phyloP scores from a whole-genome alignment of 495 filamentous ascomycete genomes.

The Aspergillus wentii region DNA sequence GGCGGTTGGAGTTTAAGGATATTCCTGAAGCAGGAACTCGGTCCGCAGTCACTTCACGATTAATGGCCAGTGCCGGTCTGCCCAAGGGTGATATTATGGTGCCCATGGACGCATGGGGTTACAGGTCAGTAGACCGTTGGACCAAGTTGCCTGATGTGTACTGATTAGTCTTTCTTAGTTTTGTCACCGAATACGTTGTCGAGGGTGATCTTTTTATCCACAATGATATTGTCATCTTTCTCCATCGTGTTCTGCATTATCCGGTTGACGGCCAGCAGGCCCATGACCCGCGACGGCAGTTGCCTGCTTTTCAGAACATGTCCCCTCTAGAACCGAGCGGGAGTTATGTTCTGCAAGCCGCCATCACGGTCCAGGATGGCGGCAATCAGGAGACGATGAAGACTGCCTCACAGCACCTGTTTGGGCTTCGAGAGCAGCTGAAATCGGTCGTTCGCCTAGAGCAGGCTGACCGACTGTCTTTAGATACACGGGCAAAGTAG shows the following conservation, averaged over 20 bases:
- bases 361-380: slow-evolving; percentile 45
- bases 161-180: slow-evolving; percentile 31
- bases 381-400: slow-evolving; percentile 51
- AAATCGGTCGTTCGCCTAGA: slow-evolving; percentile 62
- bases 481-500: slow-evolving; percentile 61
- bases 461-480: slow-evolving; percentile 55
- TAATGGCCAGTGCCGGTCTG: slow-evolving; percentile 40
- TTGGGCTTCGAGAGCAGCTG: slow-evolving; percentile 55
- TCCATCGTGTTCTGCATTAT: slow-evolving; percentile 44
- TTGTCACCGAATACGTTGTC: slow-evolving; percentile 43
- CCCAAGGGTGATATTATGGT: slow-evolving; percentile 38
- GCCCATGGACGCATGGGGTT: slow-evolving; percentile 49
- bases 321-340: slow-evolving; percentile 40
- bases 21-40: slow-evolving; percentile 46
- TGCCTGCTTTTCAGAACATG: slow-evolving; percentile 32
- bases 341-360: slow-evolving; percentile 48
- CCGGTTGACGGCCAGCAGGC: slow-evolving; percentile 18
- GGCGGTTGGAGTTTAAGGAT: slow-evolving; percentile 50
- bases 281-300: slow-evolving; percentile 22
- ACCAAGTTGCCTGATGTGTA: slow-evolving; percentile 11
- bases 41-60: slow-evolving; percentile 42
- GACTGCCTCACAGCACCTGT: slow-evolving; percentile 52
- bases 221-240: slow-evolving; percentile 42
- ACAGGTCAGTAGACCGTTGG: slow-evolving; percentile 36
- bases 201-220: slow-evolving; percentile 46